Base-by-base conservation (phyloP, 2,329 filamentous ascomycete species). In the Chalara sp. region DNA sequence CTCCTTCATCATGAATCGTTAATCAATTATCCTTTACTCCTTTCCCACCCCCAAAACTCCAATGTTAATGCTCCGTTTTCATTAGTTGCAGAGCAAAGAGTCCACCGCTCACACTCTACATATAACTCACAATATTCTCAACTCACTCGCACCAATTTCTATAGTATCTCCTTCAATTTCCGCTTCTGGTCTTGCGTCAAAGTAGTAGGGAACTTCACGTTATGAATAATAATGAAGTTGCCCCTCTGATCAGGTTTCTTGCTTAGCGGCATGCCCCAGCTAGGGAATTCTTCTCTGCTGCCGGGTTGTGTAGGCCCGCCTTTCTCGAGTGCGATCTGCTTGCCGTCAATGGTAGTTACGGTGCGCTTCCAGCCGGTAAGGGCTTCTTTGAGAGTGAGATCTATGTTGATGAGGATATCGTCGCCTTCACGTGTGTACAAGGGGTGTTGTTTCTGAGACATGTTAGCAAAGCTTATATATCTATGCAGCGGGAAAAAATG, bases 341-440 rank as follows among this genome's bases (percentile, higher is more conserved):
- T 91, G 60, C 88, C 88, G 63, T 99, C 93, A 61, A 99, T 97
- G 7, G 92, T 99, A 32, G 84, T 82, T 28, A 99, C 83, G n/a
- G 88, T 95, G 49, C 87, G 83, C 61, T 81, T 86, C 93, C 93
- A 99, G 52, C 93, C 93, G 0, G 91, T 96, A 43, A 99, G 72
- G 1, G 93, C 89, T 70, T 99, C 93, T 69, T 96, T 97, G 44
- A 99, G 81, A 31, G 86, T 83, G 48, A 99, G 77, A 6, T 91
- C 86, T 59, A 97, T 76, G 1, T 76, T 86, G 63, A 87, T 82
- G 53, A 87, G 75, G 44, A 99, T 75, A 63, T 97, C 87, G 70
- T 97, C 92, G 59, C 89, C 90, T 52, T 95, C 87, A 54, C 93
- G 89, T 53, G 79, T 85, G 72, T 89, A 95, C 42, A 89, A 77